Evolutionary conservation across 129 eudicot species (phyloP).

Genomic region (Chrysanthemum seticuspe): DNA sequence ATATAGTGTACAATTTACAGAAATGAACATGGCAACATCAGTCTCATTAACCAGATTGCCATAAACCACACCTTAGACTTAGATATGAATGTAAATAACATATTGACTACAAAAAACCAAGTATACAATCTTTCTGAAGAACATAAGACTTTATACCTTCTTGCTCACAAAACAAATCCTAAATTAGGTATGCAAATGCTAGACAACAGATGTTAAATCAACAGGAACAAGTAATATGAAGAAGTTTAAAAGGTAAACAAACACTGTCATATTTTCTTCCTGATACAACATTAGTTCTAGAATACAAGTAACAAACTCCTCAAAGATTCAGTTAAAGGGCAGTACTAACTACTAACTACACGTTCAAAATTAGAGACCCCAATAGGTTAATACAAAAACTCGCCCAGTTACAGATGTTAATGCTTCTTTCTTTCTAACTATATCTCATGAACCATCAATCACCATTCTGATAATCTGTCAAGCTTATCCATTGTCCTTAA

Average conservation of each 20-base stretch:
- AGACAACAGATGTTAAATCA: not conserved
- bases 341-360: not conserved
- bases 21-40: constrained; percentile 13
- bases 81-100: not conserved
- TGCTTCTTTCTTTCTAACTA: constrained; percentile 8
- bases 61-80: not conserved
- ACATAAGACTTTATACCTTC: constrained; percentile 16
- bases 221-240: not conserved
- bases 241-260: not conserved
- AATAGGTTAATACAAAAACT: constrained; percentile 12
- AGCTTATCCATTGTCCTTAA: not conserved
- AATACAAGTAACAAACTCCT: constrained; percentile 7
- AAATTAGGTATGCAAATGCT: not conserved
- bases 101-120: not conserved
- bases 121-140: not conserved
- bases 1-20: not conserved
- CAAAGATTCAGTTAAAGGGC: not conserved
- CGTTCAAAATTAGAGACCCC: constrained; percentile 16
- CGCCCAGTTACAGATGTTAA: constrained; percentile 7
- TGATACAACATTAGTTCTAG: not conserved
- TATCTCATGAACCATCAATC: constrained; percentile 9
- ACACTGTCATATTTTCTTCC: not conserved
- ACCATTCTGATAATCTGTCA: not conserved
- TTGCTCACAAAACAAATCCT: not conserved
- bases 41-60: not conserved